A percentile compares a stretch with the other conserved stretches of the same genome.
Evolutionary conservation across 2,329 filamentous ascomycete species (phyloP).

Genomic region (Chrysosphaeria jannelii): DNA sequence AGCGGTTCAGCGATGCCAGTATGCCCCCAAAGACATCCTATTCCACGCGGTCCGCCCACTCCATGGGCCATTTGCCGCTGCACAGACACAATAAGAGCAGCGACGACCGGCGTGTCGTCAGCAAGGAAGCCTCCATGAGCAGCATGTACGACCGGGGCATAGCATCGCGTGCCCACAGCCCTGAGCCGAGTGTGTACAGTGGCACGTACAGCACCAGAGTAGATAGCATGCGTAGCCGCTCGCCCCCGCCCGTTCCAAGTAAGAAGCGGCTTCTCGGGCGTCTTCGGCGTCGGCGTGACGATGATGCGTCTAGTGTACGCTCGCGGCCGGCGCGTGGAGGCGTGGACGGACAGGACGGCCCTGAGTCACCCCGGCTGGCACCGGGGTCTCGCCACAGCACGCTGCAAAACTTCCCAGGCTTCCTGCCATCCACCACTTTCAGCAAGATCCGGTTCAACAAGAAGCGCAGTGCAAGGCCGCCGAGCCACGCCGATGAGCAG

Average conservation of each 20-base stretch:
- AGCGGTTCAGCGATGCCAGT: conserved; percentile 23
- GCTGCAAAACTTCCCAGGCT: too few species aligned
- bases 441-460: conserved; percentile 33
- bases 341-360: too few species aligned
- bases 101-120: conserved; percentile 42
- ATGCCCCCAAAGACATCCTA: conserved; percentile 30
- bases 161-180: conserved; percentile 40
- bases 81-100: conserved; percentile 37
- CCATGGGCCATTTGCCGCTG: conserved; percentile 28
- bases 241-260: too few species aligned
- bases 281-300: too few species aligned
- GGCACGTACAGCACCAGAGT: conserved; percentile 8
- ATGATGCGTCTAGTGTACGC: too few species aligned
- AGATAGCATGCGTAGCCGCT: conserved; percentile 10
- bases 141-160: conserved; percentile 22
- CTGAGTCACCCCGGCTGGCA: too few species aligned
- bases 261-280: too few species aligned
- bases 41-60: conserved; percentile 26
- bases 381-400: too few species aligned
- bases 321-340: too few species aligned
- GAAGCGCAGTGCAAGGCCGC: conserved; percentile 13
- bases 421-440: too few species aligned
- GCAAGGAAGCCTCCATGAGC: conserved; percentile 39
- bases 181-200: conserved; percentile 46
- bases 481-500: conserved; percentile 24